Conservation (phyloP, 2,329 filamentous ascomycete genomes). For the Aspergillus felis region DNA sequence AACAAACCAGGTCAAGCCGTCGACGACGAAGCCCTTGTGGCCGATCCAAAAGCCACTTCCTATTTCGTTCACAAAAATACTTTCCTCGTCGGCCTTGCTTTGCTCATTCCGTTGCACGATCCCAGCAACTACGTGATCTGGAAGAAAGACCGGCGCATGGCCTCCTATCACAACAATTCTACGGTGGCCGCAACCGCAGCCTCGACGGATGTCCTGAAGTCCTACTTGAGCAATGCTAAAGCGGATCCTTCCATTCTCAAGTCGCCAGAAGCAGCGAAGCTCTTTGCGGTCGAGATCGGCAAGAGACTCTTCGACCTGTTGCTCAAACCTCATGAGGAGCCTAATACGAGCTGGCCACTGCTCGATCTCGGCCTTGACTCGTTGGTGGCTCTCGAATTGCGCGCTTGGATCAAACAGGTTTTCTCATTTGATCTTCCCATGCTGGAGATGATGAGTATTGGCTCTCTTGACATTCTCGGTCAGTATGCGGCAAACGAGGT, state of each 20-base stretch:
- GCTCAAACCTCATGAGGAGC: background rate
- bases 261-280: background rate
- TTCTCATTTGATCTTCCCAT: background rate
- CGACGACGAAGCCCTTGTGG: background rate
- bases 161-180: background rate
- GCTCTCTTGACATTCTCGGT: background rate
- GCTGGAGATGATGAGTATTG: background rate
- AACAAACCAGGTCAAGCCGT: background rate
- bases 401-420: background rate
- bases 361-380: background rate
- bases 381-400: background rate
- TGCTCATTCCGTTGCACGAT: background rate
- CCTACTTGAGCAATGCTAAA: background rate
- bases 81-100: background rate
- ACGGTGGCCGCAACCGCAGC: background rate
- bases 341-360: background rate
- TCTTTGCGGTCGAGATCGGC: background rate
- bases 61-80: background rate
- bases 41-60: background rate
- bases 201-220: background rate
- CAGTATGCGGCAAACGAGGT: background rate
- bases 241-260: background rate
- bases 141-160: background rate
- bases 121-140: background rate
- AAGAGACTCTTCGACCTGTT: background rate